Evolutionary conservation across 2,329 filamentous ascomycete species (phyloP).

Genomic region (Pestalotiopsis fici): DNA sequence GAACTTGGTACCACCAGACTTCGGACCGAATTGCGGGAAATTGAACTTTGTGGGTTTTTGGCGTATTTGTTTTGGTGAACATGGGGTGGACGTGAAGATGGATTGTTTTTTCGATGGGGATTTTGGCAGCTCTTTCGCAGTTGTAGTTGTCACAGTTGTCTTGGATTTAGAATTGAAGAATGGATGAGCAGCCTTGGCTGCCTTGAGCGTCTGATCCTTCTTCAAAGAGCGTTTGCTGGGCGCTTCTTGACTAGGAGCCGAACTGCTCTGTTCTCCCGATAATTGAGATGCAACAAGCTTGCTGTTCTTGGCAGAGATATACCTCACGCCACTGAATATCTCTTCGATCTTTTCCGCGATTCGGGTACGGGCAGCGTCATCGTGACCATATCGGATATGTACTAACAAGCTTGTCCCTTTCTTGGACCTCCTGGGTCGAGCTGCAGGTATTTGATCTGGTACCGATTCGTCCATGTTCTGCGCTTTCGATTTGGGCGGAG

Average conservation of each 20-base stretch:
- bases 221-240: background rate
- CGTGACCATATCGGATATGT: constrained; percentile 59
- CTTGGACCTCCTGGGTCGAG: constrained; percentile 32
- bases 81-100: constrained; percentile 55
- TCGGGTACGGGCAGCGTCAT: constrained; percentile 41
- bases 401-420: constrained; percentile 46
- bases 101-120: constrained; percentile 34
- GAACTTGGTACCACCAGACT: constrained; percentile 54
- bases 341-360: constrained; percentile 63
- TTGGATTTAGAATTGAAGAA: constrained; percentile 65
- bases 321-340: constrained; percentile 50
- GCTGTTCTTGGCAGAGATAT: constrained; percentile 15
- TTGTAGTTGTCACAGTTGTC: constrained; percentile 18
- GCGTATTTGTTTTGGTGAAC: constrained; percentile 47
- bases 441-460: constrained; percentile 11
- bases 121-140: constrained; percentile 24
- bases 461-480: constrained; percentile 12
- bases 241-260: background rate
- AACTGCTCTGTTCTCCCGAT: background rate
- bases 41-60: constrained; percentile 29
- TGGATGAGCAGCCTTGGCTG: constrained; percentile 49
- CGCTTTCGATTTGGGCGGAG: constrained; percentile 57
- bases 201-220: constrained; percentile 6
- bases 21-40: constrained; percentile 44
- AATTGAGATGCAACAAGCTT: background rate